A percentile compares a stretch with the other conserved stretches of the same genome.
phyloP scores from a whole-genome alignment of 164 flowering plant species.

The Paratinospora sagittata region DNA sequence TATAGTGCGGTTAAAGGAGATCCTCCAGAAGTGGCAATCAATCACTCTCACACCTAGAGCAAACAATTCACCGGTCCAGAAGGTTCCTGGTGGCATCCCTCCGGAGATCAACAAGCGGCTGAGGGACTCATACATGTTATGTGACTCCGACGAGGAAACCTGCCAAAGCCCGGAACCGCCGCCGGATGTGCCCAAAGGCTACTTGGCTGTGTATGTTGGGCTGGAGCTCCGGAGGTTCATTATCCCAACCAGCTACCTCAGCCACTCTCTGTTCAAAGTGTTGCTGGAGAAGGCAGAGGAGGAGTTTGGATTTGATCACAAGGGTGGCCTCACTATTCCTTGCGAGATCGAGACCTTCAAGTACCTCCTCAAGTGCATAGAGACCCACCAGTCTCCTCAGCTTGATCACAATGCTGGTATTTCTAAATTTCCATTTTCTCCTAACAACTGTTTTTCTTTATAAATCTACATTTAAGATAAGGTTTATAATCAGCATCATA shows the following conservation, averaged over 20 bases:
- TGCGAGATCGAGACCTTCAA: conserved; percentile 92
- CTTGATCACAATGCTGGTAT: conserved; percentile 10
- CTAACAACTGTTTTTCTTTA: not conserved
- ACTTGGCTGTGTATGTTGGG: conserved; percentile 87
- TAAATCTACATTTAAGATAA: too few relatives aligned
- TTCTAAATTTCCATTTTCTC: not conserved
- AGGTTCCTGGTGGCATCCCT: conserved; percentile 36
- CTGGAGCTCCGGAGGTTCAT: conserved; percentile 86
- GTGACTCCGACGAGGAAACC: conserved; percentile 81
- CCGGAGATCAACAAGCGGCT: conserved; percentile 50
- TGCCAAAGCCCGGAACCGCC: conserved; percentile 67
- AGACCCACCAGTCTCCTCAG: conserved; percentile 26
- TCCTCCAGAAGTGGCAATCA: conserved; percentile 72
- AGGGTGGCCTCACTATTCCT: conserved; percentile 78
- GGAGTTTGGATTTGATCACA: conserved; percentile 81
- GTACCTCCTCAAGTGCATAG: conserved; percentile 70
- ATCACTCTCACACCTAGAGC: conserved; percentile 36
- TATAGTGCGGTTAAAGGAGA: conserved; percentile 68
- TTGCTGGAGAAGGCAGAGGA: conserved; percentile 81
- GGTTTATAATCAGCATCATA: too few relatives aligned
- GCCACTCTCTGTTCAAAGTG: conserved; percentile 61
- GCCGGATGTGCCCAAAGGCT: conserved; percentile 74
- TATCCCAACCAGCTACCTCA: conserved; percentile 75
- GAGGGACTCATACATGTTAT: conserved; percentile 17
- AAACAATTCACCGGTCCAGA: not conserved